Base-by-base conservation (phyloP, 2,329 filamentous ascomycete species). In the Arthrobotrys iridis region DNA sequence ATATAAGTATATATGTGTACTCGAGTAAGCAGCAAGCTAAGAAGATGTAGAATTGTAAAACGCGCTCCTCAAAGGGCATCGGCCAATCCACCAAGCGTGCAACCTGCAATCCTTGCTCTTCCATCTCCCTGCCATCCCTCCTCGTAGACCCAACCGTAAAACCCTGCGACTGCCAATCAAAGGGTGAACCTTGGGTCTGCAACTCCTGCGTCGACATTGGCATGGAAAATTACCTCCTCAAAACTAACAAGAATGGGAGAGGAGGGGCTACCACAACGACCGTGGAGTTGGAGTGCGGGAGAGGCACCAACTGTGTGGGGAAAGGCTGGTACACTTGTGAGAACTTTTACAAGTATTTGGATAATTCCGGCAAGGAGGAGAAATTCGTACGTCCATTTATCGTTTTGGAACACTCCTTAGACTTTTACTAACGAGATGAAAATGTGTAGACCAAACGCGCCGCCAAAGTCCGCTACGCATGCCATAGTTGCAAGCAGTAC, bases 291-390 rank as follows among this genome's bases (percentile, higher is more conserved):
- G 70, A 74, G 33, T 74, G 70, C 20, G 70, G 70, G 10, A 59
- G 70, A 37, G 70, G 70, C 18, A 74, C 55, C 2, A 22, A 57
- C 4, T 74, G 70, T 46, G 35, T 74, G 3, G 70, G 70, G 2
- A 74, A 74, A 15, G 70, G 70, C 3, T 74, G 70, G 70, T 74
- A 74, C 24, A 74, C 70, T 18, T 74, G 70, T 48, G 62, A 74
- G 55, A 74, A 74, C 18, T 74, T 74, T 48, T 74, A 74, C 45
- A 64, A 64, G 28, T 74, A 74, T 46, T 48, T 74, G 15, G 70
- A 74, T 46, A 74, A 62, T 15, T 66, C 63, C 10, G 70, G 62
- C 11, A 74, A 74, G 43, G 70, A 74, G 24, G 70, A 74, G 55
- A 74, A 66, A n/a, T 67, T 74, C 40, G 70, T 74, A 50, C 45